Percentiles rank a stretch among this genome's conserved stretches.
Conservation (phyloP, 163 green algal genomes). For the Chloromonas sp. region DNA sequence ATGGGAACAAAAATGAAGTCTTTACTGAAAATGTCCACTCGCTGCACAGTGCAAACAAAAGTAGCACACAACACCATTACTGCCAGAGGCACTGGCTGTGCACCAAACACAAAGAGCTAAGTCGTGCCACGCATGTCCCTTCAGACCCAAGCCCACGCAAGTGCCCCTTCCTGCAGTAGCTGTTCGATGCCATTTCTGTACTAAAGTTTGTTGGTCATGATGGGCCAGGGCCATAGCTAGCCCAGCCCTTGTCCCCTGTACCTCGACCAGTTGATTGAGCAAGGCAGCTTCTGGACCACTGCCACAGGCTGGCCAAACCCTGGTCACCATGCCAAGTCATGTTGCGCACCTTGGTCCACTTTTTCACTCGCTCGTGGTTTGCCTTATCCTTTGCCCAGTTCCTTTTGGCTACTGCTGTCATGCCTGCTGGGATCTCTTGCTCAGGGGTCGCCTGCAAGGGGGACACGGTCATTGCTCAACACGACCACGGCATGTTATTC, state of each 20-base stretch:
- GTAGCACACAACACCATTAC: neutral
- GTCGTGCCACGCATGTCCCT: neutral
- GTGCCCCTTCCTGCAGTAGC: neutral
- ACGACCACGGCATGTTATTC: neutral
- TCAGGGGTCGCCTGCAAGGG: neutral
- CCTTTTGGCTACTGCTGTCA: neutral
- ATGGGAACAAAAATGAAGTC: slow-evolving; percentile 91
- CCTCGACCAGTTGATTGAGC: too few species aligned
- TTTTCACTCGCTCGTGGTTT: slow-evolving; percentile 69
- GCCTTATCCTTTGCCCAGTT: slow-evolving; percentile 13
- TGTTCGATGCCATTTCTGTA: too few species aligned
- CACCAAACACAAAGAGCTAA: neutral
- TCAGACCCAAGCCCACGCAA: neutral
- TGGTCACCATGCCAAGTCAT: neutral
- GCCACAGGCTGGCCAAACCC: too few species aligned
- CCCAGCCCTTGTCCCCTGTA: too few species aligned
- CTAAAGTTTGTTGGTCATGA: too few species aligned
- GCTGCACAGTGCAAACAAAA: slow-evolving; percentile 21
- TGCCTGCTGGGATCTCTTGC: neutral
- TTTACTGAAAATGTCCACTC: slow-evolving; percentile 84
- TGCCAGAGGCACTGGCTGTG: neutral
- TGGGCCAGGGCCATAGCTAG: too few species aligned
- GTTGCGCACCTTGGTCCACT: slow-evolving; percentile 78
- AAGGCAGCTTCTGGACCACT: too few species aligned
- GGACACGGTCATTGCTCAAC: too few species aligned